Evolutionary conservation across 768 basidiomycete species (phyloP).

Genomic region (Galerina sulciceps): DNA sequence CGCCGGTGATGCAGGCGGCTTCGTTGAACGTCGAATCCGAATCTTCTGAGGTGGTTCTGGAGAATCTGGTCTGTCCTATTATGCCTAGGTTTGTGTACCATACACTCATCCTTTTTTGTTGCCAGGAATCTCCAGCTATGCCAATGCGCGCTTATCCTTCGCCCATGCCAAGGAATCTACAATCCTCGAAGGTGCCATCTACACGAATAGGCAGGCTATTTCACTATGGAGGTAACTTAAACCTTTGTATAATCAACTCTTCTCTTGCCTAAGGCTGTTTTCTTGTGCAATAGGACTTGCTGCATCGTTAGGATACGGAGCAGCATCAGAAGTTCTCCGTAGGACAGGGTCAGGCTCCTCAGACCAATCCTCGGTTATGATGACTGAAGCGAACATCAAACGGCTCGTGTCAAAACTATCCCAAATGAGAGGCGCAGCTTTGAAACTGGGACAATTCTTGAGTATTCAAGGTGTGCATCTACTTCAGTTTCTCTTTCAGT

Average conservation of each 20-base stretch:
- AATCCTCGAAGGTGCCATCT: constrained; percentile 89
- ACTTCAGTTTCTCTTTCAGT: background rate
- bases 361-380: constrained; percentile 56
- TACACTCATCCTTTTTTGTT: background rate
- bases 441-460: constrained; percentile 97
- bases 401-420: constrained; percentile 92
- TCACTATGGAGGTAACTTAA: constrained; percentile 82
- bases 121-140: background rate
- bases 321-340: constrained; percentile 83
- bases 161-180: constrained; percentile 48
- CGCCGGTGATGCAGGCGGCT: background rate
- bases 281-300: constrained; percentile 68
- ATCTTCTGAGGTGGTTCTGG: background rate
- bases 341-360: constrained; percentile 54
- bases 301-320: constrained; percentile 87
- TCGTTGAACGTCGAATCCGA: background rate
- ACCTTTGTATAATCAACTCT: background rate
- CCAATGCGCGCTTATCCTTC: constrained; percentile 8
- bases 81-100: background rate
- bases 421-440: constrained; percentile 93
- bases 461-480: constrained; percentile 80
- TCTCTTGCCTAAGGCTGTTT: background rate
- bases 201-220: constrained; percentile 88
- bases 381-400: constrained; percentile 91
- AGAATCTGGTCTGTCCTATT: background rate